Conservation (phyloP, 768 basidiomycete species). For the Rickenella mellea region DNA sequence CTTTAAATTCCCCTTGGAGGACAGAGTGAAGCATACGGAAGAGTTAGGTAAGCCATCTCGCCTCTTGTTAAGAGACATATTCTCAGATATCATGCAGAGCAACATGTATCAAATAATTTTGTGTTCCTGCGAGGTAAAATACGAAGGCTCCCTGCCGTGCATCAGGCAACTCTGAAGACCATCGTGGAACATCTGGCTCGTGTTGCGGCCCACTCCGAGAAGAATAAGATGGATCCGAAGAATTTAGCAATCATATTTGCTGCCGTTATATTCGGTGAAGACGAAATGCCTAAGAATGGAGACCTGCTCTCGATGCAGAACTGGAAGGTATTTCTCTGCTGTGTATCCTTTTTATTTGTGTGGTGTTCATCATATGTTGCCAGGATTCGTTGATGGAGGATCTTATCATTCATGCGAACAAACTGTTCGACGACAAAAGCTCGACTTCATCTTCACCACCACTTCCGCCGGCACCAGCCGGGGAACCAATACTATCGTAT, state of each 20-base stretch:
- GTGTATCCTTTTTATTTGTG: not conserved
- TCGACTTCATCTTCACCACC: slow-evolving; percentile 44
- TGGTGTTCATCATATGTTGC: not conserved
- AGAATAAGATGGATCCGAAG: slow-evolving; percentile 91
- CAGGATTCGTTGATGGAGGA: slow-evolving; percentile 78
- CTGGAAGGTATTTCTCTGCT: slow-evolving; percentile 45
- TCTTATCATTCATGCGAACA: slow-evolving; percentile 58
- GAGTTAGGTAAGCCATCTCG: slow-evolving; percentile 44
- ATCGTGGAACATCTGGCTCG: slow-evolving; percentile 76
- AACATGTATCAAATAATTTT: slow-evolving; percentile 64
- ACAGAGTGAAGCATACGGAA: slow-evolving; percentile 75
- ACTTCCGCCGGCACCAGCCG: slow-evolving; percentile 61
- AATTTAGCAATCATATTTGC: slow-evolving; percentile 90
- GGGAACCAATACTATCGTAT: slow-evolving; percentile 47
- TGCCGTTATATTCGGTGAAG: slow-evolving; percentile 84
- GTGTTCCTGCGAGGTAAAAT: slow-evolving; percentile 79
- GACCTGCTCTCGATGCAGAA: slow-evolving; percentile 71
- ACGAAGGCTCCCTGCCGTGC: slow-evolving; percentile 71
- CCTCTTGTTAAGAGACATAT: not conserved
- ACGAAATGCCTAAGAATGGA: slow-evolving; percentile 67
- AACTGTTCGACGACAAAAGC: slow-evolving; percentile 54
- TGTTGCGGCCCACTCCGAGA: slow-evolving; percentile 53
- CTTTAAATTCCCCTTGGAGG: slow-evolving; percentile 71
- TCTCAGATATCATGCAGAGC: slow-evolving; percentile 32
- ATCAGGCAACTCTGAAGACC: slow-evolving; percentile 75